Conservation (phyloP, 2,329 filamentous ascomycete species). For the Sporothrix variecibatus region DNA sequence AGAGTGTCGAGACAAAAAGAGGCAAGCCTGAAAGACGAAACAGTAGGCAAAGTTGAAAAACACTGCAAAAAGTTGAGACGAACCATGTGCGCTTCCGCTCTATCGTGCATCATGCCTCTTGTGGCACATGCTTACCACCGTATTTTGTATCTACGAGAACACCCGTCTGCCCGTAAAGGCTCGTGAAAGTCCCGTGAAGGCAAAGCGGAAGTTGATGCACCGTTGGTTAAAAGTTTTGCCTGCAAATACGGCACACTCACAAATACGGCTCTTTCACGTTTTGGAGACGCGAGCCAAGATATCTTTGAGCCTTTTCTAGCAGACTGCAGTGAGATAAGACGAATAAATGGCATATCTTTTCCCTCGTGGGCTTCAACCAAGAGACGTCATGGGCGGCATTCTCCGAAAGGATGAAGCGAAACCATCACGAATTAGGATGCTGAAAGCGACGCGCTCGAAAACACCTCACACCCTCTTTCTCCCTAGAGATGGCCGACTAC, state of each 20-base stretch:
- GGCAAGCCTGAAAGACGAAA: background rate
- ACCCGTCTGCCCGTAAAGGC: background rate
- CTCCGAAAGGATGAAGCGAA: slow-evolving; percentile 4
- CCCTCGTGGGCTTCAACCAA: background rate
- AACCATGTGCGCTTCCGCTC: background rate
- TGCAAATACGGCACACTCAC: background rate
- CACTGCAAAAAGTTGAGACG: background rate
- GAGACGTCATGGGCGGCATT: slow-evolving; percentile 1
- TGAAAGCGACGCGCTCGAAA: background rate
- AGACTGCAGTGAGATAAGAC: background rate
- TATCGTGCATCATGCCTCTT: background rate
- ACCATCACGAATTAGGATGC: slow-evolving; percentile 1
- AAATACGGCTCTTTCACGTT: background rate
- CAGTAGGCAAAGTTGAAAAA: background rate
- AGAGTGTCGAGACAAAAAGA: background rate
- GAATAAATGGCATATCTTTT: background rate
- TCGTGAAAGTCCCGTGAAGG: background rate
- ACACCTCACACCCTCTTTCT: slow-evolving; percentile 13
- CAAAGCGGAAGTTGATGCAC: slow-evolving; percentile 4
- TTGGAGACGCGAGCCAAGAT: background rate
- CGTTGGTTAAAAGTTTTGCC: background rate
- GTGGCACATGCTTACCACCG: no score
- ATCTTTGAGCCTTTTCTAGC: background rate
- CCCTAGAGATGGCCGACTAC: background rate
- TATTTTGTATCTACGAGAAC: background rate